Evolutionary conservation across 352 stramenopile genomes (phyloP).

Genomic region (Pythium insidiosum): DNA sequence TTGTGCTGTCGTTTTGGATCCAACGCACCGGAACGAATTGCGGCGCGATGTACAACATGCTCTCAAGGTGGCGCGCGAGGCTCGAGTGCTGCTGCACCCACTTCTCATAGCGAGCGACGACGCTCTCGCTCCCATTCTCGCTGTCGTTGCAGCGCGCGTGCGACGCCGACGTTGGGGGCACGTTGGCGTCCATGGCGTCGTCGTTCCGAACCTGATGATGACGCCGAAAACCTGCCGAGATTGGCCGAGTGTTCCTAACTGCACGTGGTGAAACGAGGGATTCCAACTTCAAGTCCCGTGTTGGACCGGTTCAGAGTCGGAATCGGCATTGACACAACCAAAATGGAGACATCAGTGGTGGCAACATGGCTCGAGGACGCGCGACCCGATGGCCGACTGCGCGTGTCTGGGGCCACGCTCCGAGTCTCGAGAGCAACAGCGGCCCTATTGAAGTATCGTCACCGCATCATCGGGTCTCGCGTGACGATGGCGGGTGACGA

Average conservation of each 20-base stretch:
- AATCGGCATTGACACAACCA: background rate
- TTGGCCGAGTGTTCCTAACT: too few species aligned
- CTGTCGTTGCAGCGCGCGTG: constrained; percentile 8
- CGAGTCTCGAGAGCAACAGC: too few species aligned
- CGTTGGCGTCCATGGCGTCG: too few species aligned
- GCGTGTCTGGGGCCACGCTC: too few species aligned
- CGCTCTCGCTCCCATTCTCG: background rate
- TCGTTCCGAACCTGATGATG: too few species aligned
- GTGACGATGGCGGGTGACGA: too few species aligned
- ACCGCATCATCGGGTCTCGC: too few species aligned
- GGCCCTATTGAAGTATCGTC: too few species aligned
- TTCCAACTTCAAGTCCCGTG: constrained; percentile 18
- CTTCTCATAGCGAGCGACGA: constrained; percentile 42
- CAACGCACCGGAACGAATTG: constrained; percentile 79
- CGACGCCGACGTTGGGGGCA: too few species aligned
- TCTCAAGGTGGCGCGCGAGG: constrained; percentile 71
- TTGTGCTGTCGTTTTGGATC: too few species aligned
- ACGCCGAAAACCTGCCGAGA: too few species aligned
- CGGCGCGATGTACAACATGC: constrained; percentile 64
- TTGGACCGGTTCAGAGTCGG: background rate
- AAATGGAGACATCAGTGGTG: background rate
- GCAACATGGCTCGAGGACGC: background rate
- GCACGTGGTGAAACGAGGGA: too few species aligned
- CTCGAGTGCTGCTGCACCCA: constrained; percentile 56
- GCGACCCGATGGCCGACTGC: constrained; percentile 3